These are phyloP conservation scores for Stephanodiscus minutulus DNA, from an alignment of 108 stramenopile species.

Conservation along the genomic window DNA sequence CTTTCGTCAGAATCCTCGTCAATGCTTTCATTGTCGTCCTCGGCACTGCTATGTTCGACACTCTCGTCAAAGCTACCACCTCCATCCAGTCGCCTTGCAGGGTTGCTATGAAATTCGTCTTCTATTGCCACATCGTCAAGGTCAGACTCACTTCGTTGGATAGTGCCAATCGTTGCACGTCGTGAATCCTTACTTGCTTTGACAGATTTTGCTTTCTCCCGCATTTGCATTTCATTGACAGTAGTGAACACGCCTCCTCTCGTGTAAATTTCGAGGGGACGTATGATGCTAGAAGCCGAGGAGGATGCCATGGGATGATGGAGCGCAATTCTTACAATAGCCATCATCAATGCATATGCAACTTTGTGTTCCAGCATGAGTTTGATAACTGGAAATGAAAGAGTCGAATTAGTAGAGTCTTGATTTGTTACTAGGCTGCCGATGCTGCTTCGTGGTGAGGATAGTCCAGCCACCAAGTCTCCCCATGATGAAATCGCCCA, in stretches of 20 bases:
- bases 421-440: conserved; percentile 37
- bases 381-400: conserved; percentile 85
- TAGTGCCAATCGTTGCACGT: conserved; percentile 40
- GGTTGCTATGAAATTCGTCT: conserved; percentile 65
- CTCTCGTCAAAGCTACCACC: conserved; percentile 27
- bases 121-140: conserved; percentile 75
- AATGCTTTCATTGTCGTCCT: conserved; percentile 37
- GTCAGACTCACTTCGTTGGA: conserved; percentile 42
- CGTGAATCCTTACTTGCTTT: conserved; percentile 17
- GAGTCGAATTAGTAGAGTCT: conserved; percentile 55
- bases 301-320: conserved; percentile 66
- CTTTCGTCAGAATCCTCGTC: conserved; percentile 27
- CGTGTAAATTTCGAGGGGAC: conserved; percentile 89
- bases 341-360: conserved; percentile 77
- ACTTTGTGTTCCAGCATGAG: conserved; percentile 82
- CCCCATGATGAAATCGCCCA: conserved; percentile 59
- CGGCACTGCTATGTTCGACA: conserved; percentile 27
- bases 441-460: conserved; percentile 71
- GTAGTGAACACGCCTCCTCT: conserved; percentile 61
- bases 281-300: conserved; percentile 39
- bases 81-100: conserved; percentile 23
- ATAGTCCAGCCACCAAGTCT: conserved; percentile 74
- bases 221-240: conserved; percentile 61
- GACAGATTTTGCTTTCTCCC: conserved; percentile 42
- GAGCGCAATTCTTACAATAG: conserved; percentile 77